These are phyloP conservation scores for Candida sp. DNA, from an alignment of 1,139 yeast genomes.

Conservation along the genomic window DNA sequence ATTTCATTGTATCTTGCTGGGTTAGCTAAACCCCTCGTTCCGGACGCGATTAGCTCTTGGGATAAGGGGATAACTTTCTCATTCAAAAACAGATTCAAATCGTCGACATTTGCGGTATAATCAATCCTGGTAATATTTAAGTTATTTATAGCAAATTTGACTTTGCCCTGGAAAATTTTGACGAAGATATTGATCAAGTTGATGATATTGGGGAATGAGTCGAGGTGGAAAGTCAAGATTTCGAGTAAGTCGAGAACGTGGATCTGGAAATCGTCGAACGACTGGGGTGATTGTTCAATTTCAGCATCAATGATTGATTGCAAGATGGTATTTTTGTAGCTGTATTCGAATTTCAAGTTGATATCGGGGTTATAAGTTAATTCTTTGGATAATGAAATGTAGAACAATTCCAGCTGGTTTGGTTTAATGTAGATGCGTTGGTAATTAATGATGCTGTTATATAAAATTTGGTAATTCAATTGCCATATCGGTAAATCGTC, in stretches of 20 bases:
- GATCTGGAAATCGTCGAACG: constrained; percentile 14
- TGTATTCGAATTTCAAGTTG: constrained; percentile 8
- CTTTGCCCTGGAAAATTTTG: not conserved
- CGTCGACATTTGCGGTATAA: not conserved
- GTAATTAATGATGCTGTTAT: not conserved
- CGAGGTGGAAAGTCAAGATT: constrained; percentile 13
- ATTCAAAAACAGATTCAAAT: not conserved
- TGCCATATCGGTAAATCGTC: not conserved
- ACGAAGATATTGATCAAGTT: constrained; percentile 5
- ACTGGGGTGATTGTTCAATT: constrained; percentile 11
- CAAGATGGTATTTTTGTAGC: constrained; percentile 14
- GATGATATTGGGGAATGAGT: constrained; percentile 7
- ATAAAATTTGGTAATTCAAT: not conserved
- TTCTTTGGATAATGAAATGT: not conserved
- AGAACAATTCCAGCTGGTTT: not conserved
- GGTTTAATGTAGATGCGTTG: not conserved
- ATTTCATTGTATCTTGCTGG: not conserved
- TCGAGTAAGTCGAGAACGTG: constrained; percentile 16
- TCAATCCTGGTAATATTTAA: not conserved
- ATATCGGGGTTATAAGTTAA: not conserved
- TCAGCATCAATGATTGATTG: constrained; percentile 13
- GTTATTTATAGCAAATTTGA: not conserved
- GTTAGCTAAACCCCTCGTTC: not conserved
- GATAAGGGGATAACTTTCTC: not conserved
- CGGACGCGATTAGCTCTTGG: not conserved